Evolutionary conservation across 2,329 filamentous ascomycete species (phyloP), one percentile per base, ranked within the genome.

Genomic region (Pseudonectria foliicola): DNA sequence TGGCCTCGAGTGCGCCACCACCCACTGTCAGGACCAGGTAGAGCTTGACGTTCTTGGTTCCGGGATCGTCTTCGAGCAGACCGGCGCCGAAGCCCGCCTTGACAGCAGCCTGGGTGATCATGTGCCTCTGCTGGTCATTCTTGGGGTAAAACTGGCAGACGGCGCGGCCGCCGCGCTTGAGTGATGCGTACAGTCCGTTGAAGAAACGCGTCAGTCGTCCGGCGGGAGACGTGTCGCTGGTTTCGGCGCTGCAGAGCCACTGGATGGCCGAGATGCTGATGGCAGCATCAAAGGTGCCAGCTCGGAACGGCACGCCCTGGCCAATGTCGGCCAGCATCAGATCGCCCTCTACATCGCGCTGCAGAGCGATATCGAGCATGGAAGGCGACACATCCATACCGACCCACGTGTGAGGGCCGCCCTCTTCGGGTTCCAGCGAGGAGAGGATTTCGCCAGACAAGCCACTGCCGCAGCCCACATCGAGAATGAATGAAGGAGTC

Each of bases 91-190:
- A 98, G 0, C 92, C 92, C 2, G 92, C 92, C 55, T 85, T 88
- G 42, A 96, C 83, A 0, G 92, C 92, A 0, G 92, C 92, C 39
- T 77, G 74, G 33, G 82, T 86, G 48, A 98, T 94, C 89, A 98
- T 95, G 54, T 75, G 79, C 54, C 89, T 77, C 66, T 98, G 92
- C 43, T 77, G 71, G 49, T 93, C 84, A 59, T 98, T 96, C 66
- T 95, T 95, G 3, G 92, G 92, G 59, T 98, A 98, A 61, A 98
- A 98, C 55, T 98, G 92, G 57, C 89, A 95, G 11, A 96, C 90
- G 0, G 92, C 92, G 25, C 87, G 75, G 1, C 87, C 92, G 6
- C 92, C 92, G 13, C 92, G 71, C 44, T 80, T 78, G 43, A 98
- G 64, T 40, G 80, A 80, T 0, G 87, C 84, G 62, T 96, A 98